Evolutionary conservation across 225 moss, liverwort and hornwort species (phyloP).

Genomic region (Takakia lepidozioides): DNA sequence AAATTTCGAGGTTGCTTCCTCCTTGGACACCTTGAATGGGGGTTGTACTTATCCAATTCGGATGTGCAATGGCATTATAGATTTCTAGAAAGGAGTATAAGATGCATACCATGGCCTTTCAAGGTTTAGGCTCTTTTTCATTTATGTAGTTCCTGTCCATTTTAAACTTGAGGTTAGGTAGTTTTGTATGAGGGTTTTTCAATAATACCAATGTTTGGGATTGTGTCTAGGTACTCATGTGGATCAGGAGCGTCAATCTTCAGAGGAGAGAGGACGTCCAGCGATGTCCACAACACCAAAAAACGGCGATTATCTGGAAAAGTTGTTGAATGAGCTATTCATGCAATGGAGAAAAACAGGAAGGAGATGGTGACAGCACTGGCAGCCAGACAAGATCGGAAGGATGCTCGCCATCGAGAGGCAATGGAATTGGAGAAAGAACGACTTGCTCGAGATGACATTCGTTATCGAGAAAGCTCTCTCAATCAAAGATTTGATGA

Average conservation of each 20-base stretch:
- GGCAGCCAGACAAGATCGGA: slow-evolving; percentile 15
- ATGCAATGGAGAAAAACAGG: slow-evolving; percentile 10
- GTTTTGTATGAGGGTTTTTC: too few species aligned
- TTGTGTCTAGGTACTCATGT: slow-evolving; percentile 3
- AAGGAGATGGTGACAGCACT: slow-evolving; percentile 8
- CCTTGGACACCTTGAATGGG: too few species aligned
- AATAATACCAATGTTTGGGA: too few species aligned
- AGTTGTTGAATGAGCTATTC: slow-evolving; percentile 16
- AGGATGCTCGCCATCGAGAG: slow-evolving; percentile 16
- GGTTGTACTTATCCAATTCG: too few species aligned
- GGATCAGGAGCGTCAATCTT: slow-evolving; percentile 8
- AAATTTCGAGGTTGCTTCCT: too few species aligned
- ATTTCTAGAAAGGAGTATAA: too few species aligned
- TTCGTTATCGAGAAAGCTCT: slow-evolving; percentile 16
- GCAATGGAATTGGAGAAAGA: slow-evolving; percentile 16
- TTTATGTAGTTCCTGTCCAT: too few species aligned
- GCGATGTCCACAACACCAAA: slow-evolving; percentile 10
- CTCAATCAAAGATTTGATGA: neutral
- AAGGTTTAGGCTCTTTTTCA: too few species aligned
- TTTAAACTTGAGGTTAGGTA: too few species aligned
- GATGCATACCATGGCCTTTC: too few species aligned
- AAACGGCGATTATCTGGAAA: slow-evolving; percentile 10
- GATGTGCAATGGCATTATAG: too few species aligned
- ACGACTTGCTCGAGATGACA: slow-evolving; percentile 14
- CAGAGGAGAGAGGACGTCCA: slow-evolving; percentile 17